Evolutionary conservation across 2,329 filamentous ascomycete genomes (phyloP).

Genomic region (Sarocladium strictum): DNA sequence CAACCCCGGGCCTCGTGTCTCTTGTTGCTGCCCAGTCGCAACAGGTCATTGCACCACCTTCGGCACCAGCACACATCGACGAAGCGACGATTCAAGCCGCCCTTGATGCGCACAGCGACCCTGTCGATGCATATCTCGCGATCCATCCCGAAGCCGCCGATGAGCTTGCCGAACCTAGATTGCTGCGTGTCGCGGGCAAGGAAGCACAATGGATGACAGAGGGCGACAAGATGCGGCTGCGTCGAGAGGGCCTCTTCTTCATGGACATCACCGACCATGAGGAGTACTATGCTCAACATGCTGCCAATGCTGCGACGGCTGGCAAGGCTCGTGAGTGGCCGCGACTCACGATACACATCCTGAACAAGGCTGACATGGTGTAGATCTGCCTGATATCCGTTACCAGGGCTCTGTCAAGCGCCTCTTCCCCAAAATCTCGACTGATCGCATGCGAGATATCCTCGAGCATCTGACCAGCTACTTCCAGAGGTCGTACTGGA

Average conservation of each 20-base stretch:
- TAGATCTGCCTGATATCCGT: slow-evolving; percentile 27
- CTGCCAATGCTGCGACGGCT: slow-evolving; percentile 13
- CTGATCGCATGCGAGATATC: slow-evolving; percentile 58
- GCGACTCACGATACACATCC: too few species aligned
- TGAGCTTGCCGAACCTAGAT: slow-evolving; percentile 35
- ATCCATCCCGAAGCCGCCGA: slow-evolving; percentile 21
- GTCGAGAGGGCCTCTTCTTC: slow-evolving; percentile 61
- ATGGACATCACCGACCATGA: slow-evolving; percentile 65
- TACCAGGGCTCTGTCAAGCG: slow-evolving; percentile 51
- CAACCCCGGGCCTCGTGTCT: not conserved
- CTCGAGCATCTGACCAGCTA: slow-evolving; percentile 44
- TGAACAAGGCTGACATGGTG: not conserved
- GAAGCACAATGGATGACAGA: slow-evolving; percentile 64
- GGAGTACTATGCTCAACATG: slow-evolving; percentile 35
- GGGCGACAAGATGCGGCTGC: slow-evolving; percentile 65
- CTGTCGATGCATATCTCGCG: slow-evolving; percentile 22
- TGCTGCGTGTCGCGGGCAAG: slow-evolving; percentile 60
- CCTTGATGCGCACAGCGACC: slow-evolving; percentile 20
- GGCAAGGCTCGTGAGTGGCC: slow-evolving; percentile 22
- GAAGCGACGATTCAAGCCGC: slow-evolving; percentile 17
- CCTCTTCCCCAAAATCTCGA: slow-evolving; percentile 53
- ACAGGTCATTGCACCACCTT: not conserved
- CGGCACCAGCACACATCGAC: slow-evolving; percentile 13
- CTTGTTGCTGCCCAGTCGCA: slow-evolving; percentile 8
- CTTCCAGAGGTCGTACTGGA: slow-evolving; percentile 52